phyloP scores from a whole-genome alignment of 2,329 filamentous ascomycete species.

The Phaeosphaeriaceae sp. region DNA sequence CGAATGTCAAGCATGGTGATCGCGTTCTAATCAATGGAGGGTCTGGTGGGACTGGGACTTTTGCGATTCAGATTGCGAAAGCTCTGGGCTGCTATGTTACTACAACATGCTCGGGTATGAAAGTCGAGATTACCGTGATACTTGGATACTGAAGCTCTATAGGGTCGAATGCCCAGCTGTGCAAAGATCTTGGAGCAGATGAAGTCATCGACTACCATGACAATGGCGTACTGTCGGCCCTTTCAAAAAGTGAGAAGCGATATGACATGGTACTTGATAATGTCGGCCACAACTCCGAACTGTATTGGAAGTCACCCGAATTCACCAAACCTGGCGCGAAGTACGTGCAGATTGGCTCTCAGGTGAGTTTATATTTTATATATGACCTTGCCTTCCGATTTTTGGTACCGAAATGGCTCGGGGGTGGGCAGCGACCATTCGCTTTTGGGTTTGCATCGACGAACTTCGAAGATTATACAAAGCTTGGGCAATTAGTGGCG shows the following conservation, averaged over 20 bases:
- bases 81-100: conserved; percentile 63
- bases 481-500: conserved; percentile 60
- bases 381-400: conserved; percentile 24
- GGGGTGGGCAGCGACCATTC: conserved; percentile 56
- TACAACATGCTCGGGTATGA: conserved; percentile 59
- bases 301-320: conserved; percentile 27
- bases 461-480: conserved; percentile 26
- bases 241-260: conserved; percentile 54
- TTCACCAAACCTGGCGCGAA: conserved; percentile 21
- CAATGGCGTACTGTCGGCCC: conserved; percentile 52
- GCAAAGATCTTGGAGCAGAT: conserved; percentile 65
- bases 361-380: conserved; percentile 20
- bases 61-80: conserved; percentile 68
- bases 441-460: conserved; percentile 39
- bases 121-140: not conserved
- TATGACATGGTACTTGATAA: conserved; percentile 65
- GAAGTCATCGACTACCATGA: conserved; percentile 65
- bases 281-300: conserved; percentile 49
- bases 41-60: conserved; percentile 65
- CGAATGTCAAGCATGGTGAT: conserved; percentile 43
- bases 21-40: conserved; percentile 69
- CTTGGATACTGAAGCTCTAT: conserved; percentile 11
- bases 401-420: conserved; percentile 47
- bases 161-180: conserved; percentile 60
- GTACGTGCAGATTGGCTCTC: conserved; percentile 30